These are phyloP conservation scores for Holtermanniella nyarrowii DNA, from an alignment of 768 basidiomycete species.

Conservation along the genomic window DNA sequence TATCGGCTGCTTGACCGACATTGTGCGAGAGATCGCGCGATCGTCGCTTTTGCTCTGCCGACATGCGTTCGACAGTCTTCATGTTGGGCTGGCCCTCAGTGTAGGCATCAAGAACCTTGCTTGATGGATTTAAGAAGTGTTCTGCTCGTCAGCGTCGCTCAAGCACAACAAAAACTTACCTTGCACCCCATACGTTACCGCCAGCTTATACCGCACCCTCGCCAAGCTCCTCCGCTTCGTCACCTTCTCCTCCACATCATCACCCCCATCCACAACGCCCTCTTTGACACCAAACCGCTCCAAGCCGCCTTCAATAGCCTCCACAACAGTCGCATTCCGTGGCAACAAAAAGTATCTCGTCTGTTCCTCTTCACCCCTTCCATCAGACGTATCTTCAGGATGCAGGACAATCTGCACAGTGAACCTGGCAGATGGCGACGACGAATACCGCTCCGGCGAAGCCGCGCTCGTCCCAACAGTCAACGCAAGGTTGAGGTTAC, in stretches of 20 bases:
- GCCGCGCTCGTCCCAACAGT: slow-evolving; percentile 18
- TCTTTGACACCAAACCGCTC: slow-evolving; percentile 91
- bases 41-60: slow-evolving; percentile 61
- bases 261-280: slow-evolving; percentile 97
- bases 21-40: slow-evolving; percentile 72
- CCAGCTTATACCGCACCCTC: slow-evolving; percentile 73
- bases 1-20: slow-evolving; percentile 61
- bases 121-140: slow-evolving; percentile 64
- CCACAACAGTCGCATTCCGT: slow-evolving; percentile 88
- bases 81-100: slow-evolving; percentile 60
- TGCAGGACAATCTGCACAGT: slow-evolving; percentile 78
- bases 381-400: slow-evolving; percentile 71
- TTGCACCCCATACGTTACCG: slow-evolving; percentile 51
- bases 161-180: slow-evolving; percentile 47
- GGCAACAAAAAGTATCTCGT: slow-evolving; percentile 68
- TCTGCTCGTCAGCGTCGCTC: slow-evolving; percentile 46
- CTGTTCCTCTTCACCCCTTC: slow-evolving; percentile 41
- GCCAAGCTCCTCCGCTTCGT: slow-evolving; percentile 65
- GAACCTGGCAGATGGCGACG: slow-evolving; percentile 73
- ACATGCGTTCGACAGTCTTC: slow-evolving; percentile 54
- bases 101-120: slow-evolving; percentile 76
- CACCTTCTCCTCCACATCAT: slow-evolving; percentile 90
- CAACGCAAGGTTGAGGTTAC: slow-evolving; percentile 24
- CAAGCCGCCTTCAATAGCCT: slow-evolving; percentile 83
- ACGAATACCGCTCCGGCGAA: slow-evolving; percentile 29